Percentiles rank a stretch among this genome's conserved stretches.
Evolutionary conservation across 371 early-diverging fungal genomes (phyloP).

Genomic region (Neoconidiobolus thromboides): DNA sequence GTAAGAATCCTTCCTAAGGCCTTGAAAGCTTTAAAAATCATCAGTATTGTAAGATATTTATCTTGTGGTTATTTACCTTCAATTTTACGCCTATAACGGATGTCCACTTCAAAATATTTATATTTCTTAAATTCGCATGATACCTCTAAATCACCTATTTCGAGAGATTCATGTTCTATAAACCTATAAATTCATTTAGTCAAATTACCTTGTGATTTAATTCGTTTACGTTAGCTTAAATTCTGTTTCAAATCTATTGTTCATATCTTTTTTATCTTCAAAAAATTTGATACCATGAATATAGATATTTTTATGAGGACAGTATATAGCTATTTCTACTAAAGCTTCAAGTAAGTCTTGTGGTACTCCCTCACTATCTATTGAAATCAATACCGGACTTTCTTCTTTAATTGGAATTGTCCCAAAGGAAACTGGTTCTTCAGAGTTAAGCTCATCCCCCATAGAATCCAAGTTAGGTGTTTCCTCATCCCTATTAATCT

Average conservation of each 20-base stretch:
- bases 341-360: neutral
- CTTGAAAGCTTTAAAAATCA: slow-evolving; percentile 23
- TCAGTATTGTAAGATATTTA: neutral
- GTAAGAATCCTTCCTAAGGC: neutral
- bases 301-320: neutral
- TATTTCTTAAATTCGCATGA: neutral
- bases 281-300: neutral
- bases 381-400: neutral
- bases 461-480: no score
- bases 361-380: neutral
- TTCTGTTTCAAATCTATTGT: neutral
- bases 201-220: slow-evolving; percentile 15
- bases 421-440: no score
- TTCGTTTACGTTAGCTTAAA: neutral
- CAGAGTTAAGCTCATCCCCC: no score
- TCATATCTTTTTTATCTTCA: neutral
- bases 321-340: neutral
- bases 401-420: no score
- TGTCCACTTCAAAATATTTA: neutral
- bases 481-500: no score
- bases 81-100: neutral
- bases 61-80: neutral
- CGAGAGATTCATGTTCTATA: neutral
- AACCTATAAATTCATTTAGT: slow-evolving; percentile 9
- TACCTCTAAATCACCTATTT: neutral